Base-by-base conservation (phyloP, 176 grass and related monocot species). In the Lolium perenne region DNA sequence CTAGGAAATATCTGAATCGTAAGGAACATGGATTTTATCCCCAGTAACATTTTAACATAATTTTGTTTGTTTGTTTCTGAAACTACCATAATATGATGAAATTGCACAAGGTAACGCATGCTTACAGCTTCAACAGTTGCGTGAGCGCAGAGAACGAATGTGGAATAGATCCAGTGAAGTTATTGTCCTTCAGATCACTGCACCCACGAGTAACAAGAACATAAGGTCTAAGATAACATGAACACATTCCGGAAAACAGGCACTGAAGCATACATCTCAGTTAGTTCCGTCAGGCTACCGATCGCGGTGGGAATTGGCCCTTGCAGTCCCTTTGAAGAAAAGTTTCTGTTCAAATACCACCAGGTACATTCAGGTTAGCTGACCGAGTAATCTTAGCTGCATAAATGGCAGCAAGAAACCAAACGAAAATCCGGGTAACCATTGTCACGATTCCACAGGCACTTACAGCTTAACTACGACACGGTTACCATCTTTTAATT, bases 131-230 rank as follows among this genome's bases (percentile, higher is more conserved):
- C 65, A 55, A 17, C 57, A 94, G 83, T 58, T 84, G 73, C 47
- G 22, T 70, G 70, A 94, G 87, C 71, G 56, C 83, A 78, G 55
- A 81, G 35, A 94, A 86, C 72, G 87, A 90, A 84, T 76, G 82
- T 12, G 87, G 90, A 86, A 94, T 76, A 77, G 20, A 74, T 41
- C 87, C 92, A 49, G 87, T 91, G 82, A 94, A 91, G 78, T 94
- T 94, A 80, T 91, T 94, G 75, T 87, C 61, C 63, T 80, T 48
- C 73, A 94, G 82, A 85, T 89, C 74, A 80, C 92, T 94, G 78
- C 54, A 54, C 13, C 12, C 51, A 75, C 22, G 51, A 86, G 43
- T 13, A 84, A 65, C 59, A 53, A 83, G 17, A 72, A 65, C 17
- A 84, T n/a, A 86, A 45, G 7, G n/a, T 54, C 47, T 45, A 71